Evolutionary conservation across 108 stramenopile genomes (phyloP).

Genomic region (Skeletonema menzelii): DNA sequence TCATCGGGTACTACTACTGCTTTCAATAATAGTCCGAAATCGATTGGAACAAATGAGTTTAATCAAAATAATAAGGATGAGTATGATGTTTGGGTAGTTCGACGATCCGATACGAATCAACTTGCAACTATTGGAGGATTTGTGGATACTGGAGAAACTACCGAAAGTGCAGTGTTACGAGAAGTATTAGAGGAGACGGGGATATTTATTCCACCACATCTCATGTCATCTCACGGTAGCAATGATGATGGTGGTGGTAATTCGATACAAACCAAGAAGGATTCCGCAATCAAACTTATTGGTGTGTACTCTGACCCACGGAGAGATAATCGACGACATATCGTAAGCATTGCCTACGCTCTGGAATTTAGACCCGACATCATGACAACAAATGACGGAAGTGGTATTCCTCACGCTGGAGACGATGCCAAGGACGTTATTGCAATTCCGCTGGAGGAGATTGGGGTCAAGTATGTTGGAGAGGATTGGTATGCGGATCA

Average conservation of each 20-base stretch:
- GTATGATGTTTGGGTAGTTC: constrained; percentile 71
- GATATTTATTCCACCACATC: constrained; percentile 32
- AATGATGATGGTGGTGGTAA: not conserved
- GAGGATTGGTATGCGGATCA: constrained; percentile 61
- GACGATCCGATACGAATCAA: constrained; percentile 77
- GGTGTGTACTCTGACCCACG: constrained; percentile 88
- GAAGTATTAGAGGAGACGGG: constrained; percentile 86
- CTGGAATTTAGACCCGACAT: constrained; percentile 36
- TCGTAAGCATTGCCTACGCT: constrained; percentile 59
- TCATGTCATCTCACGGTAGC: not conserved
- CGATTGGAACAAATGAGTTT: too few species aligned
- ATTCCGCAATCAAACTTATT: constrained; percentile 49
- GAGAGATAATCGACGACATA: constrained; percentile 75
- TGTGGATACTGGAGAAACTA: constrained; percentile 77
- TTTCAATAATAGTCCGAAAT: too few species aligned
- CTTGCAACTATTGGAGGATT: constrained; percentile 89
- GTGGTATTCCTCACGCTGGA: constrained; percentile 57
- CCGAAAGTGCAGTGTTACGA: constrained; percentile 64
- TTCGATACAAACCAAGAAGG: not conserved
- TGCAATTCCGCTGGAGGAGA: constrained; percentile 54
- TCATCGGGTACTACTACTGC: not conserved
- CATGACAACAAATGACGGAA: constrained; percentile 39
- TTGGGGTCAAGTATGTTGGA: constrained; percentile 50
- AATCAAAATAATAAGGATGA: too few species aligned
- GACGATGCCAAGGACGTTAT: constrained; percentile 86